phyloP scores from a whole-genome alignment of 495 filamentous ascomycete genomes.

The Antarctomyces pellizariae region DNA sequence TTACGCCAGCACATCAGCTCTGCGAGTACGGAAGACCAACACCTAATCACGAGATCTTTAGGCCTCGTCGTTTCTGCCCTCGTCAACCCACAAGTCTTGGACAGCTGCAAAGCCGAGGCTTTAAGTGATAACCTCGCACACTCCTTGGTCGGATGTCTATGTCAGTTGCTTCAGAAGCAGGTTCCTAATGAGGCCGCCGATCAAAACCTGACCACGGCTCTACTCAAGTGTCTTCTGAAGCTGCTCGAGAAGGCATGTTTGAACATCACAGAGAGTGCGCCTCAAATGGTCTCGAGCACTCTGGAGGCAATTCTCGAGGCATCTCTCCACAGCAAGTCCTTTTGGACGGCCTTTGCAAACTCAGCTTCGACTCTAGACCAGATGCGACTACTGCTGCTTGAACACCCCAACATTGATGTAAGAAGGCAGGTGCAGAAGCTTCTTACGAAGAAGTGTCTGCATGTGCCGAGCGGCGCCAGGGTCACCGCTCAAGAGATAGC shows the following conservation, averaged over 20 bases:
- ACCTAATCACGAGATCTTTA: constrained; percentile 13
- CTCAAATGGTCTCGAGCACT: constrained; percentile 23
- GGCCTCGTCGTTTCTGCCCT: constrained; percentile 23
- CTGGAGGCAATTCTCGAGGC: constrained; percentile 42
- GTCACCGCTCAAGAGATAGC: no score
- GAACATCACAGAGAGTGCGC: constrained; percentile 13
- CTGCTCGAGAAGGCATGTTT: constrained; percentile 13
- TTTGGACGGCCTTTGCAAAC: constrained; percentile 41
- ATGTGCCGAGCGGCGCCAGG: no score
- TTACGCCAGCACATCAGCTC: constrained; percentile 24
- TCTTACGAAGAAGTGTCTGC: no score
- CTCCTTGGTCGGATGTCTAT: constrained; percentile 20
- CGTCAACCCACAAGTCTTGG: constrained; percentile 18
- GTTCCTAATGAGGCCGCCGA: background rate
- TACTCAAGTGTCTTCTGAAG: constrained; percentile 15
- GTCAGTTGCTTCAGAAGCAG: constrained; percentile 21
- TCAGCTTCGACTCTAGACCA: no score
- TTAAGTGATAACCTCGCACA: constrained; percentile 17
- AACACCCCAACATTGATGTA: no score
- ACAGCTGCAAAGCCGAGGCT: constrained; percentile 16
- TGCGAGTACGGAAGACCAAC: constrained; percentile 7
- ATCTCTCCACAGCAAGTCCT: constrained; percentile 28
- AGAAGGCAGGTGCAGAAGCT: no score
- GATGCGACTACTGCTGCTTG: no score
- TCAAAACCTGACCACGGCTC: constrained; percentile 4